A percentile compares a stretch with the other conserved stretches of the same genome.
Evolutionary conservation across 2,329 filamentous ascomycete species (phyloP).

Genomic region (Grosmannia huntii): DNA sequence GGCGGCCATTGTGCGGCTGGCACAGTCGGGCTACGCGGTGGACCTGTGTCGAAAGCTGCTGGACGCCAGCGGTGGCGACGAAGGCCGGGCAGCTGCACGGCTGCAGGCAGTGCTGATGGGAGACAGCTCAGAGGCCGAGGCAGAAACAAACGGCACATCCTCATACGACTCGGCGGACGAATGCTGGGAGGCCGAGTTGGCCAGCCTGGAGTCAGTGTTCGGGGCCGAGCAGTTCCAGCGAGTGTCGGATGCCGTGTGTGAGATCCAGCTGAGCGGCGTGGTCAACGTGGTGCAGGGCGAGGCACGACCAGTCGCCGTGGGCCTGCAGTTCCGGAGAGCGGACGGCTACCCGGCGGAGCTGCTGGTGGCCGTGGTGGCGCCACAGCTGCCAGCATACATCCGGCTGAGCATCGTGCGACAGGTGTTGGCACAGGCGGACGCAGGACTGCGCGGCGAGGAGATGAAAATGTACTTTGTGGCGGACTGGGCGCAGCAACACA

Average conservation of each 20-base stretch:
- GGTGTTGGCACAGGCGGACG: slow-evolving; percentile 56
- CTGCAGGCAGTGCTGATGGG: slow-evolving; percentile 58
- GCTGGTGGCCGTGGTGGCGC: slow-evolving; percentile 55
- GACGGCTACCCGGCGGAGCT: slow-evolving; percentile 58
- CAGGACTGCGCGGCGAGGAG: slow-evolving; percentile 64
- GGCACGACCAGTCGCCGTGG: slow-evolving; percentile 31
- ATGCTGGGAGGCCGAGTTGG: slow-evolving; percentile 76
- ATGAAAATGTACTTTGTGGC: slow-evolving; percentile 81
- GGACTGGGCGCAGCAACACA: slow-evolving; percentile 82
- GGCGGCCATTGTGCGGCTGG: slow-evolving; percentile 67
- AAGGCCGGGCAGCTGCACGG: slow-evolving; percentile 64
- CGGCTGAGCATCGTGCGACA: slow-evolving; percentile 77
- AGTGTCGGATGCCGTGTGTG: slow-evolving; percentile 50
- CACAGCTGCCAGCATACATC: slow-evolving; percentile 75
- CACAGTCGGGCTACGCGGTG: slow-evolving; percentile 69
- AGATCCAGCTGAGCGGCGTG: slow-evolving; percentile 50
- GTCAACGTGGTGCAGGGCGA: slow-evolving; percentile 25
- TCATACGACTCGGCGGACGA: slow-evolving; percentile 39
- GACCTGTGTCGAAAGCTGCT: slow-evolving; percentile 74
- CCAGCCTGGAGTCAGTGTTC: slow-evolving; percentile 74
- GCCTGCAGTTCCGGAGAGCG: slow-evolving; percentile 57
- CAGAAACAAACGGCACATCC: slow-evolving; percentile 6
- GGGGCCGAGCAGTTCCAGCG: slow-evolving; percentile 53
- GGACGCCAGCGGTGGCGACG: slow-evolving; percentile 57
- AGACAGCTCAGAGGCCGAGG: too few species aligned